Evolutionary conservation across 768 basidiomycete genomes (phyloP).

Genomic region (Leccinum broughii): DNA sequence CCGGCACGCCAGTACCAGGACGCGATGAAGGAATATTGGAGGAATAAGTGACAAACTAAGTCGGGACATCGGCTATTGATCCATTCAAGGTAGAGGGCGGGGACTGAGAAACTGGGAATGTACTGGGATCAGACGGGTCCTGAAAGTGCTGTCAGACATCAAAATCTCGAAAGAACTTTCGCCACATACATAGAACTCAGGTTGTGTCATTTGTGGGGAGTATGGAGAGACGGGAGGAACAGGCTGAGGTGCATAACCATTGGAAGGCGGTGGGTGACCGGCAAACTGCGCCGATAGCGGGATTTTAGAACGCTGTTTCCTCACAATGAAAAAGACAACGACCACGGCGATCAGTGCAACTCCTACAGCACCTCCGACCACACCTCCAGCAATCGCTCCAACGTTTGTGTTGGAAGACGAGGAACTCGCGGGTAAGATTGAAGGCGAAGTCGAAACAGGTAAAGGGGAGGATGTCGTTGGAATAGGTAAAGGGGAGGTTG

Average conservation of each 20-base stretch:
- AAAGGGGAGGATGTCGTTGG: too few species aligned
- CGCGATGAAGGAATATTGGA: too few species aligned
- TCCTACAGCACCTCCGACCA: too few species aligned
- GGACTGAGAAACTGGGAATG: too few species aligned
- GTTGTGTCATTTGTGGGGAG: constrained; percentile 22
- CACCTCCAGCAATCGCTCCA: too few species aligned
- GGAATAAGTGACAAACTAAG: too few species aligned
- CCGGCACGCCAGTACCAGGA: too few species aligned
- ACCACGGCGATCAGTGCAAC: too few species aligned
- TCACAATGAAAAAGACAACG: constrained; percentile 29
- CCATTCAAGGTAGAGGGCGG: too few species aligned
- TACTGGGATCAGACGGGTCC: constrained; percentile 1
- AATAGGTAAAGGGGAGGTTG: too few species aligned
- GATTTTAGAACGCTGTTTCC: constrained; percentile 27
- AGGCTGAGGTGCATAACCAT: constrained; percentile 11
- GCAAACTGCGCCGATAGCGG: constrained; percentile 20
- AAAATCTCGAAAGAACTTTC: neutral
- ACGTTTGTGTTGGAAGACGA: neutral
- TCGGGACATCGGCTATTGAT: too few species aligned
- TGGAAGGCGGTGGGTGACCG: neutral
- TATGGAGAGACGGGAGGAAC: neutral
- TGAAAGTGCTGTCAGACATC: constrained; percentile 3
- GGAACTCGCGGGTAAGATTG: constrained; percentile 5
- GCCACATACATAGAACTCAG: constrained; percentile 25
- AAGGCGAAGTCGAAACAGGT: constrained; percentile 8